Evolutionary conservation across 352 stramenopile species (phyloP), one percentile per base, ranked within the genome.

Genomic region (Thalassiosira allenii): DNA sequence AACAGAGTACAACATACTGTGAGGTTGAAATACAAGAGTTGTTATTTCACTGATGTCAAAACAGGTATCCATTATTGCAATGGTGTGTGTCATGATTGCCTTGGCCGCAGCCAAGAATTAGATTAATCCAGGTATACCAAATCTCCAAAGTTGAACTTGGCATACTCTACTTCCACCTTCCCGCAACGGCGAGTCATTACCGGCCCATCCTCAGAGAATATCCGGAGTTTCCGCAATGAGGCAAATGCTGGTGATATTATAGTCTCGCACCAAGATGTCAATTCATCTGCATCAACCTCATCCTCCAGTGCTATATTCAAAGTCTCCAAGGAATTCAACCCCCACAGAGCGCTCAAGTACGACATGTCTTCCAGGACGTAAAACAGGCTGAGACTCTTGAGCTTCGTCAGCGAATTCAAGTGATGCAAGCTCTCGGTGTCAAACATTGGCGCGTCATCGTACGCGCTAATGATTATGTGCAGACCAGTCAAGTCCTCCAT

Each of bases 271-370:
- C 57, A 43, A 9, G 32, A 47, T 12, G 11, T 30, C 1, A 62
- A 12, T 8, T 73, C 44, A 37, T 62, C 25, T 29, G 22, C 43
- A 17, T 47, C 47, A 30, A 20, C 8, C 3, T 37, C 47, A 1
- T 63, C 47, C 27, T 51, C 63, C 23, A 73, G 11, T 27, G 63
- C 63, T 30, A 73, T 52, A 44, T 73, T 73, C 6, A 73, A 37
- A 0, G 22, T 29, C 23, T 73, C 47, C 27, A 73, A 44, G 12
- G 63, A 63, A 8, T 23, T 22, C 44, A 73, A 22, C 12, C 63
- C 63, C 27, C 63, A 59, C 5, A 73, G 27, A n/a, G 25, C 63
- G 34, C 29, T 17, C n/a, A 73, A 44, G 29, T 63, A 23, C 5
- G 20, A 37, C 11, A 61, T 8, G 14, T 73, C 32, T 17, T 51